Base-by-base conservation (phyloP, 495 filamentous ascomycete genomes). In the Penicillium lividum region DNA sequence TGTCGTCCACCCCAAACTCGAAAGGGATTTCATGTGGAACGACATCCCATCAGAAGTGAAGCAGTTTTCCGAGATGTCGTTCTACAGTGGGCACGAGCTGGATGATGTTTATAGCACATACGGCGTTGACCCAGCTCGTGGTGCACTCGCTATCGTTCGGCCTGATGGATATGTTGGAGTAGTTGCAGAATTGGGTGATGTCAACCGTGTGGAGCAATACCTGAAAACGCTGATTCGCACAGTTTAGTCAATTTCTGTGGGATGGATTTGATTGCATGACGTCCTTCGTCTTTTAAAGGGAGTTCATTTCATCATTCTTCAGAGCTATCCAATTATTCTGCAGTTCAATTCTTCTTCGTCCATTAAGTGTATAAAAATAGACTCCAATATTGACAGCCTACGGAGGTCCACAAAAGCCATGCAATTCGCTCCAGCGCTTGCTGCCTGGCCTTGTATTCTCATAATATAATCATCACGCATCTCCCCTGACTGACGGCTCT, bases 111-210 rank as follows among this genome's bases (percentile, higher is more conserved):
- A 91, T 65, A 72, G 75, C 22, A 80, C 76, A 3, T 88, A 84
- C 52, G 89, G 86, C 0, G 80, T 92, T 9, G 77, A 89, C 65
- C 66, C 62, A 28, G 75, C 80, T 44, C 70, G 67, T 18, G 89
- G 89, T 0, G 86, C 83, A 51, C 64, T 88, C 7, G 85, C 89
- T 7, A 75, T 87, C 28, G 56, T 81, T 0, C 66, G 87, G 25
- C 89, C 88, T 0, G 89, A 91, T 76, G 82, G 85, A 57, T 86
- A 90, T 71, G 78, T 90, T 42, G 81, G 82, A 3, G 79, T 75
- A 66, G 69, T 88, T 34, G 82, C 82, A 1, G 79, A 77, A 11
- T 56, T 89, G 56, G 78, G 80, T 29, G 84, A 85, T 69, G 73
- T 82, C 11, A 57, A 63, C 8, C 71, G 71, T 6, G 60, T 85